Base-by-base conservation (phyloP, 1,284 basidiomycete genomes). In the Melampsora americana region DNA sequence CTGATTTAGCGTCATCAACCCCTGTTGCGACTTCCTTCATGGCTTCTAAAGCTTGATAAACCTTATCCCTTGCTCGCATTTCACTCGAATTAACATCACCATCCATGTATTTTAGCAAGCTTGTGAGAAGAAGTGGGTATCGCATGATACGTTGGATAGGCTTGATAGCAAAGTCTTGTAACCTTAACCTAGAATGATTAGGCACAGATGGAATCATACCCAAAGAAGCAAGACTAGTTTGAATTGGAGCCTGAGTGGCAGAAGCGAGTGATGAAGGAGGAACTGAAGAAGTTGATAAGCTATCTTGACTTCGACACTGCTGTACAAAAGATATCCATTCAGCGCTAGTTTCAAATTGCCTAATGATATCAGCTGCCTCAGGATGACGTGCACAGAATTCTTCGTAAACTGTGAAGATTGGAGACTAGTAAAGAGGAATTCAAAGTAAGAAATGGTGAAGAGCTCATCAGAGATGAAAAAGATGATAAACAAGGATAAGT, bases 311-410 rank as follows among this genome's bases (percentile, higher is more conserved):
- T 66, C 16, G 82, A 46, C 90, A 95, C 14, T 87, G 88, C 71
- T 89, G 88, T 81, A 95, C 93, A 80, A 90, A 95, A 12, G 87
- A 85, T 42, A 90, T 89, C 89, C 92, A 94, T 80, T 93, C 92
- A 0, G 86, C 80, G 0, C 83, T 80, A 6, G 80, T 76, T 67
- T 89, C 87, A 11, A 89, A 85, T 61, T 86, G 87, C 75, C 90
- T 87, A 1, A 93, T 85, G 18, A 92, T 81, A 76, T 90, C 88
- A 66, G 89, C 84, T 0, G 92, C 92, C 79, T 91, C 90, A 66
- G 88, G 87, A 80, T 95, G 92, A 0, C 89, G 89, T 0, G 91
- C 88, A 80, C 93, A 95, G 80, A 92, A 95, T 14, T 86, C 84
- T 82, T 92, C 87, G 84, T 96, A 96, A 1, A 89, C 86, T 73